Evolutionary conservation across 2,329 filamentous ascomycete genomes (phyloP).

Genomic region (Exophiala aquamarina): DNA sequence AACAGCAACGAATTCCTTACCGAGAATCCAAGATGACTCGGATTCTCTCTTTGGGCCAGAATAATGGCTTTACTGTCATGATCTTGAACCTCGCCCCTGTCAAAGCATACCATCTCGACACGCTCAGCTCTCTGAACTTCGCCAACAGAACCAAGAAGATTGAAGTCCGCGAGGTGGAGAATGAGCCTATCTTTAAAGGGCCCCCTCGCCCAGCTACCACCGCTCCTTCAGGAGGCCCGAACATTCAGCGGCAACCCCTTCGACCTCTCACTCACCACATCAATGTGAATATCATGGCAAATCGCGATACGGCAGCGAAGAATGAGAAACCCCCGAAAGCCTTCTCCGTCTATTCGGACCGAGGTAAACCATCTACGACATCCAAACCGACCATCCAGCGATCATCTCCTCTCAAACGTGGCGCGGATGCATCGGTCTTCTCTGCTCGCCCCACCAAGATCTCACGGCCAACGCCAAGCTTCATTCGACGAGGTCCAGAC

Average conservation of each 20-base stretch:
- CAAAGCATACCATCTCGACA: constrained; percentile 91
- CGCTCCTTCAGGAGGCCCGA: constrained; percentile 41
- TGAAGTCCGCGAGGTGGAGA: constrained; percentile 92
- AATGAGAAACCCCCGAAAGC: constrained; percentile 74
- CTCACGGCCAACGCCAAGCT: constrained; percentile 29
- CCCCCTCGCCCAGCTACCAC: constrained; percentile 56
- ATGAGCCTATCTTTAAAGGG: constrained; percentile 85
- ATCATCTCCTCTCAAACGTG: constrained; percentile 39
- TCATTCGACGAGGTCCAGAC: constrained; percentile 25
- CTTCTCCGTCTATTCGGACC: constrained; percentile 85
- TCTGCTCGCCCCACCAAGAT: constrained; percentile 49
- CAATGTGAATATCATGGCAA: constrained; percentile 65
- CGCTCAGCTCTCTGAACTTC: constrained; percentile 89
- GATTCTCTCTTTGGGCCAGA: constrained; percentile 87
- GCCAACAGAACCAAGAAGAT: constrained; percentile 95
- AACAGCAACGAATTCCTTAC: constrained; percentile 77
- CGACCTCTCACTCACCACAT: constrained; percentile 73
- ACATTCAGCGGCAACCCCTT: constrained; percentile 69
- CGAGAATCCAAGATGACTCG: constrained; percentile 97
- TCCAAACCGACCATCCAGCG: constrained; percentile 36
- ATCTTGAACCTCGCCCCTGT: constrained; percentile 90
- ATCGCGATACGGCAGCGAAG: constrained; percentile 52
- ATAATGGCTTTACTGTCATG: constrained; percentile 95
- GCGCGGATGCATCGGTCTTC: constrained; percentile 33
- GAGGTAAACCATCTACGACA: constrained; percentile 47